Conservation (phyloP, 192 early-diverging fungal genomes). For the Coemansia sp. region DNA sequence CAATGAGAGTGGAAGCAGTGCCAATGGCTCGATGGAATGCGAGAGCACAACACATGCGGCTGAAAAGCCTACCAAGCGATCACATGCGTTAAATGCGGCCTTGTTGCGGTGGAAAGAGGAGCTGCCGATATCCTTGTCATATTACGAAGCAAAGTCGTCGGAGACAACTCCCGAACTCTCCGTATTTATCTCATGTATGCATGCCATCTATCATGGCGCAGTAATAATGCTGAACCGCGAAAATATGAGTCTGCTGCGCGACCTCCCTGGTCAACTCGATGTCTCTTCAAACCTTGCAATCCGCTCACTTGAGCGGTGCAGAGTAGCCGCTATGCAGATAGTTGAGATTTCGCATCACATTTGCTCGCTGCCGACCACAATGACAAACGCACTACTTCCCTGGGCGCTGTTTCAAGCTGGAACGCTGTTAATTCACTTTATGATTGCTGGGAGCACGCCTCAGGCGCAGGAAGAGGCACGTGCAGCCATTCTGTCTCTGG, state of each 20-base stretch:
- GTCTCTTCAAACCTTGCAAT: slow-evolving; percentile 51
- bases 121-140: slow-evolving; percentile 37
- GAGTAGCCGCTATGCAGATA: slow-evolving; percentile 51
- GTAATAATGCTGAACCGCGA: slow-evolving; percentile 55
- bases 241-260: slow-evolving; percentile 51
- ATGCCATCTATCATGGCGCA: slow-evolving; percentile 49
- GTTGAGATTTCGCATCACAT: slow-evolving; percentile 52
- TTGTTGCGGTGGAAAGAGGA: slow-evolving; percentile 53
- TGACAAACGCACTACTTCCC: slow-evolving; percentile 51
- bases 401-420: slow-evolving; percentile 57
- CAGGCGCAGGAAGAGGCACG: slow-evolving; percentile 55
- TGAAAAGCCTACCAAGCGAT: slow-evolving; percentile 22
- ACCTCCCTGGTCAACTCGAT: slow-evolving; percentile 46
- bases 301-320: slow-evolving; percentile 49
- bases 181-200: slow-evolving; percentile 50
- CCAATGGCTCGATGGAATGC: not conserved
- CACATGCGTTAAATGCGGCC: slow-evolving; percentile 33
- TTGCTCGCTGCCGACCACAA: slow-evolving; percentile 42
- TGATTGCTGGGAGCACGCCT: slow-evolving; percentile 50
- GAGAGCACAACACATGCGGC: not conserved
- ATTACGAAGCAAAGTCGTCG: slow-evolving; percentile 21
- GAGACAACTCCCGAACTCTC: slow-evolving; percentile 27
- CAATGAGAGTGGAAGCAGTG: not conserved
- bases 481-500: slow-evolving; percentile 45
- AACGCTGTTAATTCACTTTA: slow-evolving; percentile 56